Conservation (phyloP, 495 filamentous ascomycete species). For the Penicillium cinerascens region DNA sequence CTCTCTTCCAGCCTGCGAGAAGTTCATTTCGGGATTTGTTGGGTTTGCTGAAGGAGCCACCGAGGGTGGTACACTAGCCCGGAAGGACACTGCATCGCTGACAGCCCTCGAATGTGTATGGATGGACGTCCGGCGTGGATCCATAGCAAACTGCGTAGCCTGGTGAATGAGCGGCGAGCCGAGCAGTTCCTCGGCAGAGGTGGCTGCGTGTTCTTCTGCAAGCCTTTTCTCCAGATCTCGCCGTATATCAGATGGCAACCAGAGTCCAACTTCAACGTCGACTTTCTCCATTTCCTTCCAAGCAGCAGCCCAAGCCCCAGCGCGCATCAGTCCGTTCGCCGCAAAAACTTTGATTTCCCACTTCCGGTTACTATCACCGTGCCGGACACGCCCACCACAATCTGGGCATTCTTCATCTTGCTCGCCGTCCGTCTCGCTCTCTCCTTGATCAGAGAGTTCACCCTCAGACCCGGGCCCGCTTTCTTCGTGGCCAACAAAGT, state of each 20-base stretch:
- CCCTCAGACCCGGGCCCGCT: conserved; percentile 33
- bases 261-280: conserved; percentile 84
- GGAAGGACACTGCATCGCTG: conserved; percentile 9
- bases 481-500: conserved; percentile 51
- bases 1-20: background rate
- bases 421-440: conserved; percentile 35
- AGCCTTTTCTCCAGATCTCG: conserved; percentile 44
- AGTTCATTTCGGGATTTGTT: background rate
- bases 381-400: conserved; percentile 52
- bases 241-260: conserved; percentile 54
- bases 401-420: conserved; percentile 56
- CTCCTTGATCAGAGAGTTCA: conserved; percentile 25
- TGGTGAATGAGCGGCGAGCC: background rate
- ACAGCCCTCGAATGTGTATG: conserved; percentile 6
- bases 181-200: conserved; percentile 6
- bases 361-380: conserved; percentile 47
- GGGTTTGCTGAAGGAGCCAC: background rate
- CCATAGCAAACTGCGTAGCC: conserved; percentile 11
- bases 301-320: conserved; percentile 87
- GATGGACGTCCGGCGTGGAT: conserved; percentile 7
- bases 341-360: conserved; percentile 91
- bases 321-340: conserved; percentile 87
- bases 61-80: background rate
- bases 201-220: conserved; percentile 17
- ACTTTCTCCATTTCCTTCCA: conserved; percentile 98